These are phyloP conservation scores for Fomes fomentarius DNA, from an alignment of 1,284 basidiomycete genomes.

Conservation along the genomic window DNA sequence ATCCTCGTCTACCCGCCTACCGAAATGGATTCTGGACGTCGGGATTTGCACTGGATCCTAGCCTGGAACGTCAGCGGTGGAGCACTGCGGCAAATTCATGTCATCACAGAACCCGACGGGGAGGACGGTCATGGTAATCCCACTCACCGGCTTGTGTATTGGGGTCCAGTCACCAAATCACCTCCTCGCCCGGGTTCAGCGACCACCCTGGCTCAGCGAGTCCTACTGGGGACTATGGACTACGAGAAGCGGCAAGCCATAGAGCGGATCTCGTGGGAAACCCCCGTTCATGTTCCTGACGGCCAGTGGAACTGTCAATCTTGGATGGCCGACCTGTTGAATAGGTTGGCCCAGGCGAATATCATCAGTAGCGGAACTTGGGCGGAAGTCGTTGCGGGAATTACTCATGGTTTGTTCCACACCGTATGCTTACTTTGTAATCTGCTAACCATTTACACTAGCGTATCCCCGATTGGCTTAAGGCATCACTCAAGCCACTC, in stretches of 20 bases:
- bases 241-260: background rate
- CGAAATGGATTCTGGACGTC: background rate
- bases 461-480: too few relatives aligned
- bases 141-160: background rate
- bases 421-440: too few relatives aligned
- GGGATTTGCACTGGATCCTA: background rate
- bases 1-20: background rate
- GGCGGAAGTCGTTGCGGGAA: too few relatives aligned
- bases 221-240: background rate
- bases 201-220: background rate
- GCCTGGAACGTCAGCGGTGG: background rate
- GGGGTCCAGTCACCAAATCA: background rate
- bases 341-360: background rate
- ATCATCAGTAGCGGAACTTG: constrained; percentile 1
- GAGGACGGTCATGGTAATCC: constrained; percentile 1
- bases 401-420: too few relatives aligned
- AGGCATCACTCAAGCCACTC: too few relatives aligned
- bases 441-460: too few relatives aligned
- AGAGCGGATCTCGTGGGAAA: background rate
- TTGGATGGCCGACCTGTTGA: background rate
- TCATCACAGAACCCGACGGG: constrained; percentile 1
- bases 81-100: background rate
- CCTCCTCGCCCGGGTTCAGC: background rate
- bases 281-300: background rate
- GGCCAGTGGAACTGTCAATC: constrained; percentile 4